phyloP scores from a whole-genome alignment of 1,139 yeast genomes.

The Kurtzmaniella quercitrusa region DNA sequence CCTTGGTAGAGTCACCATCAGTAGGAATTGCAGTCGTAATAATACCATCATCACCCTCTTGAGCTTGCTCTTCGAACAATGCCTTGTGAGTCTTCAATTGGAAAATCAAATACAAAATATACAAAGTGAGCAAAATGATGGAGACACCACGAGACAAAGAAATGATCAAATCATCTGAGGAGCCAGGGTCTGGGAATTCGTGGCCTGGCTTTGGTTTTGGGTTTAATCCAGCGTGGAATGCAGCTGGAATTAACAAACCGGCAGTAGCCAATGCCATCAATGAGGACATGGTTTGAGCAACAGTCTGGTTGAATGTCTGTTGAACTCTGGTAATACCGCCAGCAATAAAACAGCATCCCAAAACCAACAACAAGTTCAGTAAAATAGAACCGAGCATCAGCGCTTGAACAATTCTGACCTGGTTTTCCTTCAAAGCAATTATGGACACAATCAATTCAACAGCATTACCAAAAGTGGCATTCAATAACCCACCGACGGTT shows the following conservation, averaged over 20 bases:
- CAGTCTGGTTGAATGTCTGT: conserved; percentile 90
- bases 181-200: conserved; percentile 37
- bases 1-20: conserved; percentile 23
- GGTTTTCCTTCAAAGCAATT: conserved; percentile 81
- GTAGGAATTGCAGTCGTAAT: conserved; percentile 27
- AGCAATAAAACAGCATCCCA: conserved; percentile 93
- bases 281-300: conserved; percentile 96
- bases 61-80: conserved; percentile 40
- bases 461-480: conserved; percentile 97
- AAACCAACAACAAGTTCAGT: conserved; percentile 79
- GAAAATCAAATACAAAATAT: conserved; percentile 74
- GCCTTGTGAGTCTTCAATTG: conserved; percentile 84
- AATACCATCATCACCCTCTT: conserved; percentile 35
- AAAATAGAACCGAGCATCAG: conserved; percentile 93
- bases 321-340: conserved; percentile 87
- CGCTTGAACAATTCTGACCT: conserved; percentile 91
- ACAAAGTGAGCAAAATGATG: conserved; percentile 70
- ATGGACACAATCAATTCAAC: conserved; percentile 87
- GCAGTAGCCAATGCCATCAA: conserved; percentile 87
- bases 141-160: conserved; percentile 85
- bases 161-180: conserved; percentile 52
- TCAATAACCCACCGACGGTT: conserved; percentile 86
- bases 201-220: conserved; percentile 21
- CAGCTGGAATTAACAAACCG: conserved; percentile 89
- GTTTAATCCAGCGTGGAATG: conserved; percentile 84